Percentiles rank a stretch among this genome's conserved stretches.
Evolutionary conservation across 1,139 yeast species (phyloP).

Genomic region (Arxiozyma telluris): DNA sequence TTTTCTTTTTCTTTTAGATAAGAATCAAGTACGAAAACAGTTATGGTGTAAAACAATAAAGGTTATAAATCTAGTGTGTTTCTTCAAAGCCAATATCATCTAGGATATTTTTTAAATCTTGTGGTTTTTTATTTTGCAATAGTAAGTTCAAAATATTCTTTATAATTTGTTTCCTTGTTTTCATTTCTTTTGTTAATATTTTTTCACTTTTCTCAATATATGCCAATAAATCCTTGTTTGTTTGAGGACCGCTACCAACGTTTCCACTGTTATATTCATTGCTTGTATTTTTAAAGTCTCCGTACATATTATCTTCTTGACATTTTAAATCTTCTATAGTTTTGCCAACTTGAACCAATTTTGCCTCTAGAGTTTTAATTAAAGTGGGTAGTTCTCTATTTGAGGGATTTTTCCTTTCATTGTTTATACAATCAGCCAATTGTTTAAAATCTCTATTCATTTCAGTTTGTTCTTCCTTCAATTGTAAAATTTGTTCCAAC

Average conservation of each 20-base stretch:
- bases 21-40: too few relatives aligned
- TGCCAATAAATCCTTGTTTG: neutral
- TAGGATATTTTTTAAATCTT: constrained; percentile 18
- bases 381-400: constrained; percentile 12
- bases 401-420: constrained; percentile 13
- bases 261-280: neutral
- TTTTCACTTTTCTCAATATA: constrained; percentile 6
- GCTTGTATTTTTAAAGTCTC: neutral
- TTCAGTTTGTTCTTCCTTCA: constrained; percentile 16
- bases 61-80: neutral
- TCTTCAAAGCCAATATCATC: constrained; percentile 20
- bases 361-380: constrained; percentile 7
- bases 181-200: constrained; percentile 14
- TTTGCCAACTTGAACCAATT: neutral
- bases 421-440: constrained; percentile 8
- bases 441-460: constrained; percentile 14
- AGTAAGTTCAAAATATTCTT: constrained; percentile 18
- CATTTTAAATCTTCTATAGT: neutral
- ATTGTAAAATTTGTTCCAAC: constrained; percentile 12
- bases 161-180: constrained; percentile 11
- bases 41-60: too few relatives aligned
- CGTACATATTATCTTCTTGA: neutral
- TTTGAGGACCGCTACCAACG: neutral
- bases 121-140: constrained; percentile 3
- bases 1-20: too few relatives aligned